Evolutionary conservation across 2,329 filamentous ascomycete genomes (phyloP), one percentile per base, ranked within the genome.

Genomic region (Aureobasidium zeae): DNA sequence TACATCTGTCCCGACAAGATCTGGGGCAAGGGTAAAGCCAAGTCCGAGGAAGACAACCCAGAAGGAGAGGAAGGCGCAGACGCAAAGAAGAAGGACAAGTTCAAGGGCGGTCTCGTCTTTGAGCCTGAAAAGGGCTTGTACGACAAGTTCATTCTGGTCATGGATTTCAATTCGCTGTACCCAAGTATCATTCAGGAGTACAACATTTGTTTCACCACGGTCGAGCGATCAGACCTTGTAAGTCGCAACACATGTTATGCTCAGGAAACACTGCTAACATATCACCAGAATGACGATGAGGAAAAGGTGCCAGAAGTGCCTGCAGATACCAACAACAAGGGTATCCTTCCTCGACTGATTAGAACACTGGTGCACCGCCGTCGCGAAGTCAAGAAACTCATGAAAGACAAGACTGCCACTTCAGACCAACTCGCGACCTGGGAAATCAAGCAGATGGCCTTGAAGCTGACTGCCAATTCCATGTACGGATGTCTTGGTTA

Each of bases 401-500:
- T 98, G 93, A 98, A 96, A 63, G 81, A 86, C 62, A 94, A 88
- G 61, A 78, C 71, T 46, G 88, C 89, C 3, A 93, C 86, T 0
- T 59, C 81, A 0, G 88, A 96, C 57, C 76, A 98, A 61, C 75
- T 94, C 45, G 83, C 87, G 3, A 87, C 89, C 0, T 98, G 89
- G 88, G 91, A 98, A 53, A 96, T 95, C 58, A 96, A 94, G 67
- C 91, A 98, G 64, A 73, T 94, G 61, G 93, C 91, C 20, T 68
- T 98, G 57, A 98, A 98, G 67, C 77, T 98, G 41, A 98, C 93
- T 31, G 91, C 91, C 58, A 98, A 98, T 68, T 96, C 89, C 52
- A 98, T 98, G 93, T 98, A 98, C 63, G 91, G 91, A 54, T 98
- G 91, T 73, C 70, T 98, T 63, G 91, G 91, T 54, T 98, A 95